Conservation (phyloP, 176 grass and related monocot species). For the Phoenix roebelenii region DNA sequence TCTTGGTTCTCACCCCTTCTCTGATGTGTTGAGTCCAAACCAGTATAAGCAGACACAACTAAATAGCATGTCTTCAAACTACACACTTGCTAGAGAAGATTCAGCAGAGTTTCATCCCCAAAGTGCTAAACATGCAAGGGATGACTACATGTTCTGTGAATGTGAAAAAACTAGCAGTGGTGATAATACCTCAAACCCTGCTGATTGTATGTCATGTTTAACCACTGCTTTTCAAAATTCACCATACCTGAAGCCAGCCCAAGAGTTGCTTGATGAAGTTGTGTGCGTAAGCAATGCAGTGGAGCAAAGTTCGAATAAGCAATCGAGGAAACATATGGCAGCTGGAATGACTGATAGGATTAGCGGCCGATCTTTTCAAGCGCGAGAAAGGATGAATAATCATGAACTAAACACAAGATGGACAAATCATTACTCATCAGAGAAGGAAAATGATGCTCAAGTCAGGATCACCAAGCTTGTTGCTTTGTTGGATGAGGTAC, state of each 20-base stretch:
- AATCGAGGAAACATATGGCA: background rate
- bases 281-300: conserved; percentile 36
- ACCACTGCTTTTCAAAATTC: conserved; percentile 35
- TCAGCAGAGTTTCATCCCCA: conserved; percentile 2
- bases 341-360: background rate
- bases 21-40: background rate
- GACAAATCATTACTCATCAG: conserved; percentile 7
- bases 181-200: background rate
- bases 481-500: conserved; percentile 67
- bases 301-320: conserved; percentile 12
- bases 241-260: conserved; percentile 53
- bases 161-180: too few species aligned
- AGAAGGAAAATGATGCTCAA: conserved; percentile 30
- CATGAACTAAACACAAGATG: background rate
- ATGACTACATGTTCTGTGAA: conserved; percentile 6
- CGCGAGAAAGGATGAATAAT: conserved; percentile 10
- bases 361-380: conserved; percentile 10
- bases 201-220: conserved; percentile 6
- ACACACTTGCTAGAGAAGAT: background rate
- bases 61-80: background rate
- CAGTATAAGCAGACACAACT: background rate
- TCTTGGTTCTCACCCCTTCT: conserved; percentile 26
- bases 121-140: background rate
- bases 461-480: conserved; percentile 44
- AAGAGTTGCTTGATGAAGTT: conserved; percentile 66